A percentile compares a stretch with the other conserved stretches of the same genome.
phyloP scores from a whole-genome alignment of 768 basidiomycete species.

The Mycena galopus region DNA sequence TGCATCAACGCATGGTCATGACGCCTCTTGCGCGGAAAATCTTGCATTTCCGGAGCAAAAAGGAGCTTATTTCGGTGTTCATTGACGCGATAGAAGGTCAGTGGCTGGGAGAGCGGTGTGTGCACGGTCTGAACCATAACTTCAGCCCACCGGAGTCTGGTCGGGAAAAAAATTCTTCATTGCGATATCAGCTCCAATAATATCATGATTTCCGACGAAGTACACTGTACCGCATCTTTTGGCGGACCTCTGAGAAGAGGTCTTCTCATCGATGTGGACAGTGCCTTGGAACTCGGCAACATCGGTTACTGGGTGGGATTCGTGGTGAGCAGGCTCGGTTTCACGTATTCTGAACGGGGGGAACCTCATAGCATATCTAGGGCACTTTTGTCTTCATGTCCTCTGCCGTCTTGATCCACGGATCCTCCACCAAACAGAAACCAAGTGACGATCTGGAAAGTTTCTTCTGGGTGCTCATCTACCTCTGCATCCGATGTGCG shows the following conservation, averaged over 20 bases:
- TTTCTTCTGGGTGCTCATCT: slow-evolving; percentile 26
- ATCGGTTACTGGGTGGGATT: slow-evolving; percentile 25
- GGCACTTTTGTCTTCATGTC: slow-evolving; percentile 29
- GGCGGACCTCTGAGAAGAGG: background rate
- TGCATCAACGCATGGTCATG: slow-evolving; percentile 14
- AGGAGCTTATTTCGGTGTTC: slow-evolving; percentile 26
- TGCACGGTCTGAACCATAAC: background rate
- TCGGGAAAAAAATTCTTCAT: slow-evolving; percentile 10
- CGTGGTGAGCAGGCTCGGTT: slow-evolving; percentile 4
- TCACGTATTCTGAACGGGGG: background rate
- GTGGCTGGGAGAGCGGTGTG: background rate
- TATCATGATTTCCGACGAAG: slow-evolving; percentile 21
- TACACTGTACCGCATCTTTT: background rate
- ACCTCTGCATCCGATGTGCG: slow-evolving; percentile 20
- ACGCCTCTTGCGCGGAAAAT: slow-evolving; percentile 7
- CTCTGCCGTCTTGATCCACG: slow-evolving; percentile 16
- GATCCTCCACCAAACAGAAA: slow-evolving; percentile 15
- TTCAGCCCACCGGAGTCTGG: slow-evolving; percentile 11
- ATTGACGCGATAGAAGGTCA: slow-evolving; percentile 24
- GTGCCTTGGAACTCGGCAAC: slow-evolving; percentile 1
- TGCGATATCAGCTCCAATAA: slow-evolving; percentile 25
- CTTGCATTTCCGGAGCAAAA: slow-evolving; percentile 12
- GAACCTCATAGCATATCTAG: background rate
- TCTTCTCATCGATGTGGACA: slow-evolving; percentile 21
- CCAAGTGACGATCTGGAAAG: slow-evolving; percentile 19